phyloP scores from a whole-genome alignment of 139 green algal species.

The Micractinium sp. region DNA sequence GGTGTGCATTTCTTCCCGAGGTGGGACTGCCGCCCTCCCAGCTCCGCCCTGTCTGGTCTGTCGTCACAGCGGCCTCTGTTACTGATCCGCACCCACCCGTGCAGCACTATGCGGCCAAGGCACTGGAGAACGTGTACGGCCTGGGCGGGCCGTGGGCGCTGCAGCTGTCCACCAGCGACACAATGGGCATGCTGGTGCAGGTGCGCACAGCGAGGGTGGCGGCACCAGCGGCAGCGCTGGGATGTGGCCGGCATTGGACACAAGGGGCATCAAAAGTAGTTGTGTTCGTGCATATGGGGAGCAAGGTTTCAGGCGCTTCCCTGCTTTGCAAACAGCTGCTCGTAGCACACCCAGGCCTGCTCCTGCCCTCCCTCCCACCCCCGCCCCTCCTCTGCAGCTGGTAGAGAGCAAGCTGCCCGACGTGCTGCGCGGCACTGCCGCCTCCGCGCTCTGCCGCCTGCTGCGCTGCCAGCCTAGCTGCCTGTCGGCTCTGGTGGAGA shows the following conservation, averaged over 20 bases:
- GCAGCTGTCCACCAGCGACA: slow-evolving; percentile 65
- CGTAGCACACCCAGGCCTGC: not conserved
- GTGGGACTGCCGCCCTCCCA: not conserved
- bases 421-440: slow-evolving; percentile 69
- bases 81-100: not conserved
- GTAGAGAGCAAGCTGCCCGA: slow-evolving; percentile 15
- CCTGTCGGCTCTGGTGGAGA: not conserved
- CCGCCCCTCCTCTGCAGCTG: not conserved
- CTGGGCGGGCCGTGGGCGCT: slow-evolving; percentile 79
- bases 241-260: not conserved
- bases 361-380: not conserved
- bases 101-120: slow-evolving; percentile 94
- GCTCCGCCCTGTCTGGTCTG: not conserved
- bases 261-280: not conserved
- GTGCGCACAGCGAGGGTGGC: not conserved
- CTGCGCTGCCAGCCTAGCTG: slow-evolving; percentile 47
- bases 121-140: slow-evolving; percentile 92
- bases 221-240: not conserved
- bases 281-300: no score
- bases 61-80: not conserved
- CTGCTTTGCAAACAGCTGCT: not conserved
- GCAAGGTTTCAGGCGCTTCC: no score
- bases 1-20: no score
- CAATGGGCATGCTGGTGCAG: slow-evolving; percentile 23
- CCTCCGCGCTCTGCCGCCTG: slow-evolving; percentile 74